Evolutionary conservation across 306 rosid genomes (phyloP).

Genomic region (Rubus idaeus): DNA sequence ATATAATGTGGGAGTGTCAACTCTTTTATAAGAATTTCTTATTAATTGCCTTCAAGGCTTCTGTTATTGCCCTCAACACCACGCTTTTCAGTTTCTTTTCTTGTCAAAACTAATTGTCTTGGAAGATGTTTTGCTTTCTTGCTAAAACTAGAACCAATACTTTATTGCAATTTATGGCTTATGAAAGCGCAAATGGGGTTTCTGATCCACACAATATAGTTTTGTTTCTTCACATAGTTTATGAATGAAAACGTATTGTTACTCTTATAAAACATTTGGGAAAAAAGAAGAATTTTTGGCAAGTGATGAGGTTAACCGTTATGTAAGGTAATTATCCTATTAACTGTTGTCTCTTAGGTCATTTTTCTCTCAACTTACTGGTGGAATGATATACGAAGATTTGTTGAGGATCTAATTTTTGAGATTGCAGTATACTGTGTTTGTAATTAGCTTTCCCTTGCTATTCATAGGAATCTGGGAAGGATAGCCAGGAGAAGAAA

Average conservation of each 20-base stretch:
- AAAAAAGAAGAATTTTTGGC: background rate
- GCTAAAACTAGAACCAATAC: background rate
- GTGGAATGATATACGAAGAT: background rate
- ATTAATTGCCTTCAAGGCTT: background rate
- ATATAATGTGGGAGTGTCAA: background rate
- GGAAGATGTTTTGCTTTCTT: slow-evolving; percentile 2
- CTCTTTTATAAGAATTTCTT: background rate
- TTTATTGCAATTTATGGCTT: background rate
- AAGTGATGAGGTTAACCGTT: background rate
- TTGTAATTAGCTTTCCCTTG: slow-evolving; percentile 4
- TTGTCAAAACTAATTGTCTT: background rate
- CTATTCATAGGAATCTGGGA: slow-evolving; percentile 77
- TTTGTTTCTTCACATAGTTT: background rate
- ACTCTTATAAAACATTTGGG: background rate
- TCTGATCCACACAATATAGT: background rate
- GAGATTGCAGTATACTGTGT: background rate
- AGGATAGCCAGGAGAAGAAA: slow-evolving; percentile 92
- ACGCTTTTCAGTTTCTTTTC: background rate
- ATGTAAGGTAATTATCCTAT: background rate
- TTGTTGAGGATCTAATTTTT: background rate
- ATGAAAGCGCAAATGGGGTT: background rate
- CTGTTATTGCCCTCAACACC: background rate
- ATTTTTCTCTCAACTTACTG: background rate
- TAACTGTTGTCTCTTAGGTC: slow-evolving; percentile 3
- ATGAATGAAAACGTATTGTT: background rate